Evolutionary conservation across 805 yeast species (phyloP), one percentile per base, ranked within the genome.

Genomic region (Suhomyces emberorum): DNA sequence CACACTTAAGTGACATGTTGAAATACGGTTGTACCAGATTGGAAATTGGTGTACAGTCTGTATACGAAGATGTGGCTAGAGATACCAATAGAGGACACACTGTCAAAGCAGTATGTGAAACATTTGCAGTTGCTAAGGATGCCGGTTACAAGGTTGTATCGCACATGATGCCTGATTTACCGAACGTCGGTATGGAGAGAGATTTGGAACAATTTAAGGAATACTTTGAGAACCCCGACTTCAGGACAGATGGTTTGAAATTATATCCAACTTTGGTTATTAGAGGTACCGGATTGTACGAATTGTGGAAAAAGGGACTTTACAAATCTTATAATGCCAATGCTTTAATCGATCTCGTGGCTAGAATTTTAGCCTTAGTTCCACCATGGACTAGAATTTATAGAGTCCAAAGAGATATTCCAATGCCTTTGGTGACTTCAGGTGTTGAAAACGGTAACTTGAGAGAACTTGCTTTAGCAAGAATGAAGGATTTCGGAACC

Each of bases 381-480:
- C 98, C 98, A 17, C 98, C 98, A 3, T 93, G 98, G 98, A 93
- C 98, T 3, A 81, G 98, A 65, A 93, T 93, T 51, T 93, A 93
- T 61, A 81, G 98, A 61, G 98, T 93, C 15, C 98, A 93, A 66
- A 77, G 98, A 70, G 98, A 93, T 72, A 93, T 93, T 39, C 98
- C 98, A 14, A 93, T 93, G 98, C 98, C 98, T 0, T 71, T 93
- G 49, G 98, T 93, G 28, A 85, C 96, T 0, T 84, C 96, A 1
- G 98, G 98, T 52, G 98, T 93, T 28, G 98, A 93, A 52, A 93
- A 93, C 61, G 98, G 98, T 52, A 93, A 93, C 55, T 72, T 93
- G 55, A 75, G 98, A 57, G 98, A 93, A 61, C 70, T 93, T 47
- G 98, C 98, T 0, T 70, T 93, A 34, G 96, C 96, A 1, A 78